Percentiles rank a stretch among this genome's conserved stretches.
Conservation (phyloP, 345 rosid genomes). For the Ceriops zippeliana region DNA sequence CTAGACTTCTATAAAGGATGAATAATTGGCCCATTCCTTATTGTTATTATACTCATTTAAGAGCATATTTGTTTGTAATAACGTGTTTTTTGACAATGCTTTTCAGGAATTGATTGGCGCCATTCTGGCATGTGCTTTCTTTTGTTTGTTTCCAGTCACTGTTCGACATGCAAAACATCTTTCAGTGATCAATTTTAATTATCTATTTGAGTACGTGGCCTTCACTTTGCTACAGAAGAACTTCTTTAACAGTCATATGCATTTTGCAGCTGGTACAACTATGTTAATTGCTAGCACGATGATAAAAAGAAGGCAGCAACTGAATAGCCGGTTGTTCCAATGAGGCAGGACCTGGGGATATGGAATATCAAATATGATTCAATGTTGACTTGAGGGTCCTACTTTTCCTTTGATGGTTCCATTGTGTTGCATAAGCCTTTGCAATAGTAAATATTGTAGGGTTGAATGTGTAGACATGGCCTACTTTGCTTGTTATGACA, state of each 20-base stretch:
- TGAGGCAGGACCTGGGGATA: background rate
- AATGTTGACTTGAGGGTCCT: too few species aligned
- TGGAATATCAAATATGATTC: background rate
- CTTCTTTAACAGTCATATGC: background rate
- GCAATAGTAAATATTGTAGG: too few species aligned
- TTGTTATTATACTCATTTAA: background rate
- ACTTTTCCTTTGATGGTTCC: background rate
- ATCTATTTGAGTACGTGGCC: slow-evolving; percentile 71
- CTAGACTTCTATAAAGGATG: too few species aligned
- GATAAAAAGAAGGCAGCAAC: background rate
- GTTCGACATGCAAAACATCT: slow-evolving; percentile 58
- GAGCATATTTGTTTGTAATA: background rate
- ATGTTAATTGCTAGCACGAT: background rate
- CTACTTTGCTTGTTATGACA: background rate
- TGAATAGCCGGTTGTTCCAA: background rate
- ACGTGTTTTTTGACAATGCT: background rate
- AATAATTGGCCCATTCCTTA: background rate
- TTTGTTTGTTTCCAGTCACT: slow-evolving; percentile 71
- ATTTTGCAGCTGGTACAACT: background rate
- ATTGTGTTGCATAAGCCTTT: background rate
- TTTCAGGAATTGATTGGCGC: slow-evolving; percentile 84
- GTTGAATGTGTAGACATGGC: background rate
- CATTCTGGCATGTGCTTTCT: slow-evolving; percentile 78
- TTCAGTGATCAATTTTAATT: slow-evolving; percentile 78
- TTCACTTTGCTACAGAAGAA: slow-evolving; percentile 27